These are phyloP conservation scores for Closterium sp. DNA, from an alignment of 139 green algal species.

Conservation along the genomic window DNA sequence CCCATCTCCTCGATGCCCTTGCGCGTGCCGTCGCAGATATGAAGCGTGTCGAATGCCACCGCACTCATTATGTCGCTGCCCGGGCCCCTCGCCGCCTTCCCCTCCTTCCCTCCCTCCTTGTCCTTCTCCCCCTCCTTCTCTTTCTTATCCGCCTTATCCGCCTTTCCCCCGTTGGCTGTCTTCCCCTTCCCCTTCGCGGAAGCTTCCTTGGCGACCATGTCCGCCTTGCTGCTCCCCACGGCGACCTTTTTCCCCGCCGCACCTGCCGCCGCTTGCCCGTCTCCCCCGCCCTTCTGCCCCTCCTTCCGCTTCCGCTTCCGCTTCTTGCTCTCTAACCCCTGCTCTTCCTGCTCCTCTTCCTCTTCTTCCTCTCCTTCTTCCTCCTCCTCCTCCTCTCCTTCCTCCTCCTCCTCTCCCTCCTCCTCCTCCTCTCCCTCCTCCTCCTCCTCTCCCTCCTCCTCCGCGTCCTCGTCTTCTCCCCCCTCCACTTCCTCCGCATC, in stretches of 20 bases:
- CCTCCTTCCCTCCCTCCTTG: neutral
- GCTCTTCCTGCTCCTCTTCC: neutral
- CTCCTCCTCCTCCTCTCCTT: neutral
- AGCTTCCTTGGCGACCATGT: too few relatives aligned
- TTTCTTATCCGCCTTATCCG: too few relatives aligned
- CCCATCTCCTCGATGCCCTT: conserved; percentile 68
- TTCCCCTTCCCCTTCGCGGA: too few relatives aligned
- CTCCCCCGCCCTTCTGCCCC: too few relatives aligned
- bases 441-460: neutral
- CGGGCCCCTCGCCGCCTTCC: conserved; percentile 11
- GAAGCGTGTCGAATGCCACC: conserved; percentile 67
- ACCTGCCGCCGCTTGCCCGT: neutral
- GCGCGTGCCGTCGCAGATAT: conserved; percentile 60
- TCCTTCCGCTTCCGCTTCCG: conserved; percentile 4
- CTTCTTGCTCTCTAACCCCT: neutral
- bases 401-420: neutral
- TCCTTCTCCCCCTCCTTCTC: neutral
- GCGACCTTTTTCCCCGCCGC: too few relatives aligned
- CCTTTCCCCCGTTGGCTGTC: too few relatives aligned
- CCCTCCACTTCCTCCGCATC: neutral
- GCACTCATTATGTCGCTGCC: conserved; percentile 43
- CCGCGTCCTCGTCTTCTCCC: neutral
- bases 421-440: conserved; percentile 10
- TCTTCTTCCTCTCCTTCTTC: neutral
- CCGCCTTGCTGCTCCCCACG: too few relatives aligned